phyloP scores from a whole-genome alignment of 441 rosid genomes.

The Croton laevigatus region DNA sequence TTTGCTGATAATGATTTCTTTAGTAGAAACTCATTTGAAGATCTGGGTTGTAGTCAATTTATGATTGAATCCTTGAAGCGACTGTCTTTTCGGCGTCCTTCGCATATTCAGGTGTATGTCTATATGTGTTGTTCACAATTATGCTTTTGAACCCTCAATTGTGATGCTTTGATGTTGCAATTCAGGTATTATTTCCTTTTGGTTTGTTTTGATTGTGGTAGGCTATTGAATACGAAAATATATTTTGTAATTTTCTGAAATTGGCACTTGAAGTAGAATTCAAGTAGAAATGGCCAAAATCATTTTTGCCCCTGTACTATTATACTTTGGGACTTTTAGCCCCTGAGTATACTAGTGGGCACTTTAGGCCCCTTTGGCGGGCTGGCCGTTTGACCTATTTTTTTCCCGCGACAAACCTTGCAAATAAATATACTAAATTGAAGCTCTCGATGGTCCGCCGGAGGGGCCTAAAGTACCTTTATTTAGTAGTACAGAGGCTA shows the following conservation, averaged over 20 bases:
- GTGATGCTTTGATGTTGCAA: neutral
- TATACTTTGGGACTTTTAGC: no score
- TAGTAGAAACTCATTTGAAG: conserved; percentile 63
- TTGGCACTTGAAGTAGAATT: neutral
- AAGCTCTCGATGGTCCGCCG: no score
- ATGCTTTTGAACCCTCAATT: neutral
- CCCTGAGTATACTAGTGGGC: no score
- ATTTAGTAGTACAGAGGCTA: no score
- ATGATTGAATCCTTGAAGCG: conserved; percentile 63
- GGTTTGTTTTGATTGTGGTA: neutral
- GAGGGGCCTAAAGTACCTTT: no score
- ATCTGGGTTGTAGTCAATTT: conserved; percentile 64
- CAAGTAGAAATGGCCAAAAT: neutral
- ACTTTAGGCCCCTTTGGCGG: no score
- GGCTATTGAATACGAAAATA: neutral
- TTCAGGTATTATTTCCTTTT: no score
- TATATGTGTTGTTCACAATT: neutral
- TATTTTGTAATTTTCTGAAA: no score
- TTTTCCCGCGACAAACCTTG: no score
- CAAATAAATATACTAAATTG: no score
- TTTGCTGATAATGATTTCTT: conserved; percentile 52
- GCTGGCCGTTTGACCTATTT: no score
- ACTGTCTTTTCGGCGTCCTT: conserved; percentile 57
- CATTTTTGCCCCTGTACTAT: no score
- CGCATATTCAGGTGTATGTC: conserved; percentile 72